phyloP scores from a whole-genome alignment of 2,329 filamentous ascomycete species.

The Curvularia sp. region DNA sequence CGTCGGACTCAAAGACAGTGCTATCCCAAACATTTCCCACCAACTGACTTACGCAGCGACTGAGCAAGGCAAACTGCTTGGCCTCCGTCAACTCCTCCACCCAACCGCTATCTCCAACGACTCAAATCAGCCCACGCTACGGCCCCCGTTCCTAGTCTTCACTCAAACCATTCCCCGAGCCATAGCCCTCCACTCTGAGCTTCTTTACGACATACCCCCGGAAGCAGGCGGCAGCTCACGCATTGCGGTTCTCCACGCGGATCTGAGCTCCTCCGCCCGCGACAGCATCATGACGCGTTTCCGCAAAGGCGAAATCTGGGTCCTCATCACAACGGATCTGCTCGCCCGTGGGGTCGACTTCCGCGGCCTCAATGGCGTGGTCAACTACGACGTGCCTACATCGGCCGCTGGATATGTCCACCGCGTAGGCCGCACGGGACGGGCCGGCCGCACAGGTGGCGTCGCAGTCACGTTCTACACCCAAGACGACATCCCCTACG shows the following conservation, averaged over 20 bases:
- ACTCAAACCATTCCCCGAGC: constrained; percentile 95
- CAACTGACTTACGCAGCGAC: constrained; percentile 89
- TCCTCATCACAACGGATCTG: constrained; percentile 94
- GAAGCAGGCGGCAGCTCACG: constrained; percentile 84
- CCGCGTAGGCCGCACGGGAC: constrained; percentile 87
- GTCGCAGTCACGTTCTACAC: constrained; percentile 95
- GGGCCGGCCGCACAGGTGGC: constrained; percentile 85
- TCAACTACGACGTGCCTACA: constrained; percentile 97
- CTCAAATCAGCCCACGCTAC: constrained; percentile 60
- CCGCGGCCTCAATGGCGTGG: constrained; percentile 90
- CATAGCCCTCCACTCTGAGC: constrained; percentile 82
- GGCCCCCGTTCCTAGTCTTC: constrained; percentile 92
- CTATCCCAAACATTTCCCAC: constrained; percentile 90
- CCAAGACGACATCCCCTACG: constrained; percentile 87
- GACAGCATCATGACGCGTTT: constrained; percentile 87
- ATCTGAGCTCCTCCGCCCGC: constrained; percentile 77
- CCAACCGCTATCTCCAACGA: constrained; percentile 66
- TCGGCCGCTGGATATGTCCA: constrained; percentile 91
- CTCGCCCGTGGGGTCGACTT: constrained; percentile 94
- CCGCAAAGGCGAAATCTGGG: constrained; percentile 91
- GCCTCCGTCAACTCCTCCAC: constrained; percentile 85
- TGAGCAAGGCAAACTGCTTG: constrained; percentile 91
- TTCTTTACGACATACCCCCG: constrained; percentile 91
- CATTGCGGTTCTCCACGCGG: constrained; percentile 89
- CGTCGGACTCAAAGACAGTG: constrained; percentile 95